Evolutionary conservation across 2,329 filamentous ascomycete species (phyloP).

Genomic region (Neofusicoccum sp.): DNA sequence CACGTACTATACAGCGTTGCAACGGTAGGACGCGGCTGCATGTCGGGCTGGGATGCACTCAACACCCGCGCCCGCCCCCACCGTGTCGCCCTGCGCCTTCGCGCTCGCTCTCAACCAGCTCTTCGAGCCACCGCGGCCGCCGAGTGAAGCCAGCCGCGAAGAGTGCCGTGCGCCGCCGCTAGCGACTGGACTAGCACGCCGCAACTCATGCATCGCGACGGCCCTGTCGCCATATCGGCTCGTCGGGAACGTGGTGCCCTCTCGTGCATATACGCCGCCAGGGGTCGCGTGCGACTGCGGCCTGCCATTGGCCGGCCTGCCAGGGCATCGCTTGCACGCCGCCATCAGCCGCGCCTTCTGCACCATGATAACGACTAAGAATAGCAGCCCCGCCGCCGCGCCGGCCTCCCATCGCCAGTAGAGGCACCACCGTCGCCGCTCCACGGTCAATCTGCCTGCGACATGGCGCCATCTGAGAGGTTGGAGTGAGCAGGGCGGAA

Average conservation of each 20-base stretch:
- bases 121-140: not conserved
- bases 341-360: not conserved
- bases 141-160: not conserved
- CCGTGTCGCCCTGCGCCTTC: too few species aligned
- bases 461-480: not conserved
- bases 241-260: not conserved
- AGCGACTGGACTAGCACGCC: not conserved
- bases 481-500: not conserved
- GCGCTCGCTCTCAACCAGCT: too few species aligned
- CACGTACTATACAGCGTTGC: too few species aligned
- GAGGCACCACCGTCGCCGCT: not conserved
- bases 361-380: constrained; percentile 10
- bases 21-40: constrained; percentile 1
- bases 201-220: not conserved
- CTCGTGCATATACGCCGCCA: not conserved
- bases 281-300: not conserved
- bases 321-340: constrained; percentile 10
- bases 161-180: too few species aligned
- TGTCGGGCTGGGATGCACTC: too few species aligned
- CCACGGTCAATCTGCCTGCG: not conserved
- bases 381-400: not conserved
- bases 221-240: not conserved
- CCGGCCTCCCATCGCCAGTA: not conserved
- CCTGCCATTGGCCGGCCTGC: not conserved
- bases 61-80: not conserved